Percentiles rank a stretch among this genome's conserved stretches.
phyloP scores from a whole-genome alignment of 805 yeast genomes.

The Wickerhamomyces bisporus region DNA sequence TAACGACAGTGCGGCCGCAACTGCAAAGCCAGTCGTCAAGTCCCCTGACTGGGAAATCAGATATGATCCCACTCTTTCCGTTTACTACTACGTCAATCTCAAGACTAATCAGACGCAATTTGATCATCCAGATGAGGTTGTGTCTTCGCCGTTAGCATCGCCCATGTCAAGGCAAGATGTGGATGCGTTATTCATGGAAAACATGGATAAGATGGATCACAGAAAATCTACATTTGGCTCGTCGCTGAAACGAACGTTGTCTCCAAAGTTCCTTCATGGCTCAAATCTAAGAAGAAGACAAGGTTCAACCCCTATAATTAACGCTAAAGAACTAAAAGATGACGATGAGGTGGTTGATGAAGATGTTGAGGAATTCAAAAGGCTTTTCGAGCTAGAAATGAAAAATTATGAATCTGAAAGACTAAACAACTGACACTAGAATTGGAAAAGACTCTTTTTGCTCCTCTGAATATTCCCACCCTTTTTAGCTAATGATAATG shows the following conservation, averaged over 20 bases:
- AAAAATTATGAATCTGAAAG: slow-evolving; percentile 17
- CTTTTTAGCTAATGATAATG: too few relatives aligned
- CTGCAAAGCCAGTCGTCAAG: slow-evolving; percentile 12
- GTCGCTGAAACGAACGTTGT: slow-evolving; percentile 17
- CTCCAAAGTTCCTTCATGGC: slow-evolving; percentile 14
- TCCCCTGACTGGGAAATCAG: slow-evolving; percentile 20
- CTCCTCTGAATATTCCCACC: too few relatives aligned
- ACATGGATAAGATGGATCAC: slow-evolving; percentile 4
- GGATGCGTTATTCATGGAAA: slow-evolving; percentile 4
- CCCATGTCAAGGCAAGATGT: slow-evolving; percentile 4
- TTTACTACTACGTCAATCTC: slow-evolving; percentile 29
- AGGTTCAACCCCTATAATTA: background rate
- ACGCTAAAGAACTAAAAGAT: background rate
- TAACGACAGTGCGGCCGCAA: background rate
- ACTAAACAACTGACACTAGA: too few relatives aligned
- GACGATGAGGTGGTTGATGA: slow-evolving; percentile 9
- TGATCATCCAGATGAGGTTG: slow-evolving; percentile 37
- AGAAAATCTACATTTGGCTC: slow-evolving; percentile 9
- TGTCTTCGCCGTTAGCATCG: slow-evolving; percentile 11
- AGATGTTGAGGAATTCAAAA: slow-evolving; percentile 20
- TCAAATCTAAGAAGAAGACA: background rate
- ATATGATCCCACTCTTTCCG: slow-evolving; percentile 26
- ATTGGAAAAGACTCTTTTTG: too few relatives aligned
- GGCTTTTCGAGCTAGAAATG: slow-evolving; percentile 18
- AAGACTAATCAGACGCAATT: slow-evolving; percentile 27